Evolutionary conservation across 176 grass and related monocot species (phyloP).

Genomic region (Oryza glumipatula): DNA sequence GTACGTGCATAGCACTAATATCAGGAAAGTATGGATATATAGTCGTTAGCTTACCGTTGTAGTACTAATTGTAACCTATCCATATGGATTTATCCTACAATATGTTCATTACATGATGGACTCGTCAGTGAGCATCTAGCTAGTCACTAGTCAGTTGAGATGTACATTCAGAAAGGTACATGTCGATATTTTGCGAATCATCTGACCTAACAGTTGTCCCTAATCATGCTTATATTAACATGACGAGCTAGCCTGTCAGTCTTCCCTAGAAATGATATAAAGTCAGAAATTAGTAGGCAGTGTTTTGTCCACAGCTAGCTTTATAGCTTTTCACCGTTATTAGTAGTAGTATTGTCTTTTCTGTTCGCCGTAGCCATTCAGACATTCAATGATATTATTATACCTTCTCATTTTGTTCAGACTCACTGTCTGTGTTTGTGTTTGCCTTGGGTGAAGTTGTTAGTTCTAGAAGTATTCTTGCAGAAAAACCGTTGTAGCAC

Average conservation of each 20-base stretch:
- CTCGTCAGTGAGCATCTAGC: neutral
- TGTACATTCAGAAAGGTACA: neutral
- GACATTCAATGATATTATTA: neutral
- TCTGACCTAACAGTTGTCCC: neutral
- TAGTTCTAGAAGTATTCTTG: neutral
- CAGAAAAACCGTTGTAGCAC: neutral
- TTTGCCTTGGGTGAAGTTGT: neutral
- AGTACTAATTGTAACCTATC: no score
- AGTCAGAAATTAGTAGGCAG: neutral
- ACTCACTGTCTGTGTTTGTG: neutral
- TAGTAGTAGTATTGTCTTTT: neutral
- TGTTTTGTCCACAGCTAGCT: neutral
- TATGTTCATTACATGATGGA: neutral
- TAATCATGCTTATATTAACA: slow-evolving; percentile 3
- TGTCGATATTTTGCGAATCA: neutral
- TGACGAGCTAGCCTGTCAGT: neutral
- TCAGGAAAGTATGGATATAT: no score
- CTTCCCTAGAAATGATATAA: neutral
- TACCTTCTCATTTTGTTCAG: neutral
- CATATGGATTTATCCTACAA: neutral
- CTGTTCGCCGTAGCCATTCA: neutral
- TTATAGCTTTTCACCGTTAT: neutral
- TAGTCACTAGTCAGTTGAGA: neutral
- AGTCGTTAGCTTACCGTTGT: no score
- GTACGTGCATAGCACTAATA: no score